These are phyloP conservation scores for Ceratobasidium sp. DNA, from an alignment of 1,284 basidiomycete species.

Conservation along the genomic window DNA sequence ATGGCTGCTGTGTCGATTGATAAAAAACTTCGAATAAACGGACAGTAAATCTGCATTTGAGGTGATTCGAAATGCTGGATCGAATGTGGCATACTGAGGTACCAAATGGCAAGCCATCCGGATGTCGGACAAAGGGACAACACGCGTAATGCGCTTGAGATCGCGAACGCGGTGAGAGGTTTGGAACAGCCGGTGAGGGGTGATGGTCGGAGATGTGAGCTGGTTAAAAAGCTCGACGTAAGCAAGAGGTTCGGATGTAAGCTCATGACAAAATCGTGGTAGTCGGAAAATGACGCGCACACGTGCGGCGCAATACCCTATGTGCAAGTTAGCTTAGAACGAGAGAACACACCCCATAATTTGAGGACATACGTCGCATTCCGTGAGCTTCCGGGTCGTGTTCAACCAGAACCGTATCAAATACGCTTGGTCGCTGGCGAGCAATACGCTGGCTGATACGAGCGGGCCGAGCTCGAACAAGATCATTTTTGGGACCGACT, in stretches of 20 bases:
- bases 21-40: not conserved
- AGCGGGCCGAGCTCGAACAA: not conserved
- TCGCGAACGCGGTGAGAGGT: not conserved
- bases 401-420: slow-evolving; percentile 8
- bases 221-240: not conserved
- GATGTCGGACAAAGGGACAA: not conserved
- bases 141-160: not conserved
- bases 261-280: not conserved
- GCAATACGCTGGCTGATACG: too few relatives aligned
- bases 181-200: not conserved
- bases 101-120: not conserved
- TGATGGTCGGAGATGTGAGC: not conserved
- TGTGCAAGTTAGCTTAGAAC: too few relatives aligned
- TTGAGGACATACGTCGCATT: not conserved
- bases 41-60: not conserved
- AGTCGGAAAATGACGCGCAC: not conserved
- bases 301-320: not conserved
- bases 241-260: not conserved
- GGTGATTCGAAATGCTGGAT: not conserved
- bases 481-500: not conserved
- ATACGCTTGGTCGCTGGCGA: not conserved
- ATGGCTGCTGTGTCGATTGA: slow-evolving; percentile 9
- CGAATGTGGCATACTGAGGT: not conserved
- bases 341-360: too few relatives aligned
- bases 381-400: not conserved